Evolutionary conservation across 345 rosid genomes (phyloP).

Genomic region (Lumnitzera littorea): DNA sequence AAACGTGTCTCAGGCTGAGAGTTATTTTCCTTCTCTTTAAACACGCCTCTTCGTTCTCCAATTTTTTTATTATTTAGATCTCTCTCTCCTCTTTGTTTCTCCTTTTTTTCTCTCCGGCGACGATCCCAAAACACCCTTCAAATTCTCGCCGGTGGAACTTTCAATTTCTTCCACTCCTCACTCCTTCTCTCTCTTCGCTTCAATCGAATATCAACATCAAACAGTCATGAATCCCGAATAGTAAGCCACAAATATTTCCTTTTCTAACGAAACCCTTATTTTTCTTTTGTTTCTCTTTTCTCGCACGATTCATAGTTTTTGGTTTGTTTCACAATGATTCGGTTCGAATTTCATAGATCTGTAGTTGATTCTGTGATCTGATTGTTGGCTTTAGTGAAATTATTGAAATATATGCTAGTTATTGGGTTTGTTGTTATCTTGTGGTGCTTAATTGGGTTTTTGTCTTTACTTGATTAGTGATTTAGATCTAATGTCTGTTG

Average conservation of each 20-base stretch:
- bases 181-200: neutral
- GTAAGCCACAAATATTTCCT: slow-evolving; percentile 24
- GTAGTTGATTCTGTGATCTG: neutral
- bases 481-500: neutral
- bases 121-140: slow-evolving; percentile 1
- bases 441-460: neutral
- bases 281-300: too few relatives aligned
- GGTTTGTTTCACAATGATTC: too few relatives aligned
- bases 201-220: neutral
- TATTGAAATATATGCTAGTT: neutral
- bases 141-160: slow-evolving; percentile 1
- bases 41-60: neutral
- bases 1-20: too few relatives aligned
- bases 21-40: neutral
- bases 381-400: neutral
- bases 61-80: neutral
- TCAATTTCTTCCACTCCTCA: neutral
- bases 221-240: slow-evolving; percentile 55
- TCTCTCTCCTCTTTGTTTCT: neutral
- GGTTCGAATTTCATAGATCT: neutral
- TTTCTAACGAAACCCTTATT: neutral
- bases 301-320: too few relatives aligned
- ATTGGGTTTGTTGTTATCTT: neutral
- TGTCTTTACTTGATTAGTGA: neutral
- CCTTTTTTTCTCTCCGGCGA: slow-evolving; percentile 9